Evolutionary conservation across 1,139 yeast species (phyloP).

Genomic region (Wickerhamomyces sp.): DNA sequence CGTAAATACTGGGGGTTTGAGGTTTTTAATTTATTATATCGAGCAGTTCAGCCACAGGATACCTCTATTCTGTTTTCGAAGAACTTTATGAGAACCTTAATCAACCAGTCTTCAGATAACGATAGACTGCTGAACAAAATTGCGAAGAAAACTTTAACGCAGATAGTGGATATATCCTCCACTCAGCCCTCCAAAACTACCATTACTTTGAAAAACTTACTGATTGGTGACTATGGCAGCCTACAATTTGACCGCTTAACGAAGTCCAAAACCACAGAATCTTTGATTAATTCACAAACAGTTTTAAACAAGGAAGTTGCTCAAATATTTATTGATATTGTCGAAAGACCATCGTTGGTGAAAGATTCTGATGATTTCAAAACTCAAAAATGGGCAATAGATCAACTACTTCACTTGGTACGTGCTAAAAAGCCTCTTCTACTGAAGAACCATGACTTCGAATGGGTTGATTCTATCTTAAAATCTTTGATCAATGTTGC

Average conservation of each 20-base stretch:
- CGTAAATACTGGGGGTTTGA: constrained; percentile 87
- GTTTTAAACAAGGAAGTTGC: constrained; percentile 27
- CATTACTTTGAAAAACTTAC: constrained; percentile 42
- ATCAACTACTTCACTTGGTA: constrained; percentile 55
- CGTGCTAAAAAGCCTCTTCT: constrained; percentile 39
- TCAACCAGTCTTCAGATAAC: constrained; percentile 70
- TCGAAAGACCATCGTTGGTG: constrained; percentile 17
- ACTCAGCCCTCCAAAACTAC: constrained; percentile 43
- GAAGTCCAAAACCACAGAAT: constrained; percentile 63
- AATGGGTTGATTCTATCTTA: constrained; percentile 47
- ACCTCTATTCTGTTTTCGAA: constrained; percentile 52
- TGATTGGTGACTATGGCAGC: constrained; percentile 50
- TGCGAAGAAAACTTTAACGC: constrained; percentile 48
- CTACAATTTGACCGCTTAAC: constrained; percentile 76
- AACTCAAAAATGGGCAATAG: constrained; percentile 62
- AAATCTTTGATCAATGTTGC: constrained; percentile 49
- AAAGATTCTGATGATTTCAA: constrained; percentile 29
- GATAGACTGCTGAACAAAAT: constrained; percentile 66
- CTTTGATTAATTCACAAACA: constrained; percentile 28
- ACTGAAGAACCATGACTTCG: constrained; percentile 22
- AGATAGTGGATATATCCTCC: constrained; percentile 36
- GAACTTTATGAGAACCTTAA: constrained; percentile 68
- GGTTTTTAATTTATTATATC: constrained; percentile 51
- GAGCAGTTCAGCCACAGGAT: constrained; percentile 29
- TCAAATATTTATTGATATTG: constrained; percentile 27